Conservation (phyloP, 108 stramenopile genomes). For the Nitzschia sp. region DNA sequence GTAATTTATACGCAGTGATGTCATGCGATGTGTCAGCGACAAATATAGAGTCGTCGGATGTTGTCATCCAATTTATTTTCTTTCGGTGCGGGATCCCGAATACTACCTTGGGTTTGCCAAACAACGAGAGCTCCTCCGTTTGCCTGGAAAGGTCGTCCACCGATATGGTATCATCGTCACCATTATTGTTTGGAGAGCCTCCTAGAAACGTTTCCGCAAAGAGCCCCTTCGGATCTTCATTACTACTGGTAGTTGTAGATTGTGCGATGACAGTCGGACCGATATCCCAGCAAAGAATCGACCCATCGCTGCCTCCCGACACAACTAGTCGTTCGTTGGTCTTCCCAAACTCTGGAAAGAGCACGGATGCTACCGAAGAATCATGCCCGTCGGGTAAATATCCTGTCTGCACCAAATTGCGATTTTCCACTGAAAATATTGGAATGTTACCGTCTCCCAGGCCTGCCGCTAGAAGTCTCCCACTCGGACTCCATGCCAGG, state of each 20-base stretch:
- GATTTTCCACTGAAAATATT: constrained; percentile 50
- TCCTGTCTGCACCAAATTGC: constrained; percentile 42
- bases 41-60: constrained; percentile 47
- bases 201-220: constrained; percentile 5
- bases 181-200: background rate
- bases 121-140: constrained; percentile 6
- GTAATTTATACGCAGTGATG: constrained; percentile 67
- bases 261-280: constrained; percentile 35
- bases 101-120: constrained; percentile 25
- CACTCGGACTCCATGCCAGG: constrained; percentile 75
- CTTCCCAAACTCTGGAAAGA: constrained; percentile 53
- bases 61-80: constrained; percentile 67
- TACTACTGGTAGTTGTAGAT: background rate
- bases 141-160: constrained; percentile 3
- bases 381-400: constrained; percentile 51
- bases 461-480: constrained; percentile 62
- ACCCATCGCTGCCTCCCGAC: constrained; percentile 70
- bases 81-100: constrained; percentile 50
- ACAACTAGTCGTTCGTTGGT: constrained; percentile 60
- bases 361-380: constrained; percentile 65
- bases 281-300: constrained; percentile 75
- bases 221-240: constrained; percentile 25
- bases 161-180: constrained; percentile 2
- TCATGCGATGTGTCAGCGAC: constrained; percentile 78
- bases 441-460: constrained; percentile 68